Percentiles rank a stretch among this genome's conserved stretches.
These are phyloP conservation scores for Myxozyma monticola DNA, from an alignment of 805 yeast genomes.

Conservation along the genomic window DNA sequence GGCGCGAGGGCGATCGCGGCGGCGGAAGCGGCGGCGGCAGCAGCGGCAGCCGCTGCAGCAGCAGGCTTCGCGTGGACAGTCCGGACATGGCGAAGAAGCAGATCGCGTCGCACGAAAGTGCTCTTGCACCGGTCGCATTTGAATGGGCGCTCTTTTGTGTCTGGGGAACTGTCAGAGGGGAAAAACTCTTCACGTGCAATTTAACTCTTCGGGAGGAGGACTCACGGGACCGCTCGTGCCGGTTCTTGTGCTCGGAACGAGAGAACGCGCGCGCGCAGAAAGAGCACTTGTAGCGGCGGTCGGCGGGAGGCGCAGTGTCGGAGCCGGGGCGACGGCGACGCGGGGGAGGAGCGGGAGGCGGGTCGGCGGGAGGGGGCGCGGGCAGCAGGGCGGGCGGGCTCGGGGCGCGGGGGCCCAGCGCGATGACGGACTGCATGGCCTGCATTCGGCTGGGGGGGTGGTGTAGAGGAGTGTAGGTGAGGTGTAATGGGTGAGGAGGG, in stretches of 20 bases:
- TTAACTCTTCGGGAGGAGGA: neutral
- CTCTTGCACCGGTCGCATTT: slow-evolving; percentile 68
- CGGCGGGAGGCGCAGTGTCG: slow-evolving; percentile 38
- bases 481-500: too few species aligned
- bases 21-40: slow-evolving; percentile 2
- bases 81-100: slow-evolving; percentile 72
- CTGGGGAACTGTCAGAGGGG: slow-evolving; percentile 4
- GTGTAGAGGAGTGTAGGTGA: too few species aligned
- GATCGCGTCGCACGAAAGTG: slow-evolving; percentile 74
- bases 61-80: slow-evolving; percentile 58
- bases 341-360: slow-evolving; percentile 7
- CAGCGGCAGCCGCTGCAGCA: neutral
- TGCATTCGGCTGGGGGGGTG: too few species aligned
- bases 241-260: slow-evolving; percentile 73
- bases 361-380: neutral
- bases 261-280: slow-evolving; percentile 79
- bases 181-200: neutral
- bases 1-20: neutral
- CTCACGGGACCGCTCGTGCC: slow-evolving; percentile 69
- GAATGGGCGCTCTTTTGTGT: slow-evolving; percentile 78
- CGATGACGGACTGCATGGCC: slow-evolving; percentile 5
- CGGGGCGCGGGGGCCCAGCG: slow-evolving; percentile 4
- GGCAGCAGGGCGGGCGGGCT: slow-evolving; percentile 33
- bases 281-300: slow-evolving; percentile 71
- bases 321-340: slow-evolving; percentile 4